Evolutionary conservation across 2,329 filamentous ascomycete species (phyloP), one percentile per base, ranked within the genome.

Genomic region (Teratosphaeria viscida): DNA sequence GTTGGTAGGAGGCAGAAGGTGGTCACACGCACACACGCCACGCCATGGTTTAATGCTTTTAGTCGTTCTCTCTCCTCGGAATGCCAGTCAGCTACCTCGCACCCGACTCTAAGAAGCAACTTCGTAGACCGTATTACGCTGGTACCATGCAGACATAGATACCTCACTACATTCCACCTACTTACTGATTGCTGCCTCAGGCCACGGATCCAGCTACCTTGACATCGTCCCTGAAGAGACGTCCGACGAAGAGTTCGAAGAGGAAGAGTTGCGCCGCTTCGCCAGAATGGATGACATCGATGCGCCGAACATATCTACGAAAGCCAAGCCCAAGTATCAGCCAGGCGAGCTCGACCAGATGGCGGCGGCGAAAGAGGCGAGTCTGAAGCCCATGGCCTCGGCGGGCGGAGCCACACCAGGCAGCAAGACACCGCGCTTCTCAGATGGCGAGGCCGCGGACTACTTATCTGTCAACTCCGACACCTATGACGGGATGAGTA

Each of bases 381-480:
- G 65, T 32, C 54, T 65, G 14, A 68, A 66, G 62, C 61, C 62
- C 27, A 62, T 57, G 6, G 52, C 58, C 14, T 57, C 57, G 1
- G 59, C 58, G 6, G 26, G 47, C 6, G 26, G 47, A 6, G 57
- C 59, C 23, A 60, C 58, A 32, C 63, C 61, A 39, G 59, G 59
- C 19, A 52, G 57, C 52, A 64, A 58, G 60, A 66, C 55, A 49
- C 53, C 53, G 12, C 61, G 23, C 57, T 63, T 55, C 49, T 55
- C 52, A 29, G 54, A 60, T 26, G 49, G 49, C 32, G 64, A 65
- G 49, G 59, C 61, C 26, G 58, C 64, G 56, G 68, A 73, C 63
- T 72, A 73, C 57, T 61, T 74, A 37, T 67, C 83, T 7, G 68
- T 66, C 43, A 64, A 61, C 16, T 63, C 62, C 27, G 64, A 80